Base-by-base conservation (phyloP, 495 filamentous ascomycete species). In the Aspergillus panamensis region DNA sequence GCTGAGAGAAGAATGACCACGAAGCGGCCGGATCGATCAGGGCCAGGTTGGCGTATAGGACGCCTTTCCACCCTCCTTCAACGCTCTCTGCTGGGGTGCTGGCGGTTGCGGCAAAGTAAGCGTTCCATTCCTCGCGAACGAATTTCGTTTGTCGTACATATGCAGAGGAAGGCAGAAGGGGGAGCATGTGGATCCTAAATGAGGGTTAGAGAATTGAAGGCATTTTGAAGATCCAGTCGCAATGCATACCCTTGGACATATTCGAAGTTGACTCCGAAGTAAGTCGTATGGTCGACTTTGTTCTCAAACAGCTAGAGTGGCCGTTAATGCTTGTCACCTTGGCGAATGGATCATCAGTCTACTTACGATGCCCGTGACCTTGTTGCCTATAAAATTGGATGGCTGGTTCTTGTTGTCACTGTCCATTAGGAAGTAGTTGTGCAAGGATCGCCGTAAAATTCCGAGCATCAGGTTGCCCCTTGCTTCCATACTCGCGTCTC, bases 231-330 rank as follows among this genome's bases (percentile, higher is more conserved):
- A 21, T 6, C 6, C 5, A 6, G 0, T 17, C 10, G 42, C 8
- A 45, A 0, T 10, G 16, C 42, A 45, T 72, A 81, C 79, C 84
- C 94, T 72, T 98, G 87, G 58, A 97, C 84, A 66, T 85, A 96
- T 74, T 96, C 90, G 3, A 82, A 75, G 55, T 90, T 87, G 51
- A 68, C 66, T 9, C 92, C 92, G 65, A 98, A 98, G 74, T 94
- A 97, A 2, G 94, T 98, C 8, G 87, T 89, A 70, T 97, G 94
- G 68, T 97, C 90, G 44, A 92, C 81, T 71, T 98, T 98, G 72
- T 97, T 97, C 71, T 98, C 94, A 67, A 97, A 98, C 7, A 97
- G 69, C 81, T 83, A 52, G 3, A n/a, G 9, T 14, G 33, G 8
- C n/a, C 13, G 57, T 65, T n/a, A 59, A 58, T 13, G 12, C 32